Conservation (phyloP, 179 eudicot genomes). For the Camellia oleifera region DNA sequence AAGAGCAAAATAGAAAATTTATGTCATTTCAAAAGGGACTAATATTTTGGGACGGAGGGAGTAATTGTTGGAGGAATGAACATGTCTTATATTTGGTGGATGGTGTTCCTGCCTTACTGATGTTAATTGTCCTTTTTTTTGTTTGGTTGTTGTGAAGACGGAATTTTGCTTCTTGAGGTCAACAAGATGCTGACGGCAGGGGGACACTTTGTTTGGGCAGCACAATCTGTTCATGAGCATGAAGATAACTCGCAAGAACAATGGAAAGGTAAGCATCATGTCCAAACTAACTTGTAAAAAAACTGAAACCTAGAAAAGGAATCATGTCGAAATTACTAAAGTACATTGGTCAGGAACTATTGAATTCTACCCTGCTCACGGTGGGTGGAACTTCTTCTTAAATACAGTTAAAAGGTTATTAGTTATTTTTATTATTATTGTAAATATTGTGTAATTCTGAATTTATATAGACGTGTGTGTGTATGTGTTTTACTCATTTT, state of each 20-base stretch:
- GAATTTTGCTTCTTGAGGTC: slow-evolving; percentile 66
- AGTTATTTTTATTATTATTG: background rate
- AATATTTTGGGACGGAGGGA: too few species aligned
- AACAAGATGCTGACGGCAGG: slow-evolving; percentile 59
- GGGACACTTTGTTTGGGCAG: slow-evolving; percentile 64
- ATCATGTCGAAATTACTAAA: background rate
- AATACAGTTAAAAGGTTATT: background rate
- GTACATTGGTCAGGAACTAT: background rate
- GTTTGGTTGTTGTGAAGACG: slow-evolving; percentile 40
- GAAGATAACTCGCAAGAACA: slow-evolving; percentile 44
- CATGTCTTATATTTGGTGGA: background rate
- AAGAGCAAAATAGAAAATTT: too few species aligned
- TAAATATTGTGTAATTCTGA: background rate
- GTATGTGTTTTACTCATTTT: background rate
- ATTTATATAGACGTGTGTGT: background rate
- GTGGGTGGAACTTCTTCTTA: background rate
- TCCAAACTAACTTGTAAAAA: background rate
- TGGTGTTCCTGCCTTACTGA: background rate
- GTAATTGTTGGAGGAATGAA: background rate
- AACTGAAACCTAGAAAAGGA: background rate
- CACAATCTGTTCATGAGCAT: slow-evolving; percentile 56
- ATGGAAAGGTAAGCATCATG: slow-evolving; percentile 49
- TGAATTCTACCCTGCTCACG: background rate
- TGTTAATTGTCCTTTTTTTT: slow-evolving; percentile 7
- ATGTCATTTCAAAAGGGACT: too few species aligned